phyloP scores from a whole-genome alignment of 345 rosid species.

The Heritiera littoralis region DNA sequence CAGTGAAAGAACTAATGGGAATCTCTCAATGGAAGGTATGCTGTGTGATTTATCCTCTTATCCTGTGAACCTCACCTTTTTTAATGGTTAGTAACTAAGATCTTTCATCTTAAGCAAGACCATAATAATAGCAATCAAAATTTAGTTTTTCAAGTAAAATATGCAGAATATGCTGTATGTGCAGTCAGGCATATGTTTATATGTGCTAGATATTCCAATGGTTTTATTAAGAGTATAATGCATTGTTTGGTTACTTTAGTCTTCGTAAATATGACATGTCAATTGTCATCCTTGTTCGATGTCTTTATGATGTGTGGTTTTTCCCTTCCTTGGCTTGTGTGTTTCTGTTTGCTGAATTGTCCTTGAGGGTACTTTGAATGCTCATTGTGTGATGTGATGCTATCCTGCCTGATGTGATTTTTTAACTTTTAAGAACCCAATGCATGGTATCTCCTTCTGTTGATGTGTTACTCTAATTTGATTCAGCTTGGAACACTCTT shows the following conservation, averaged over 20 bases:
- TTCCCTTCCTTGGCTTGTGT: not conserved
- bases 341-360: not conserved
- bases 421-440: not conserved
- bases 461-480: constrained; percentile 3
- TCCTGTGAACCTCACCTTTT: not conserved
- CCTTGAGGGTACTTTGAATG: not conserved
- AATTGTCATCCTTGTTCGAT: not conserved
- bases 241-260: not conserved
- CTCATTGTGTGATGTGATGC: not conserved
- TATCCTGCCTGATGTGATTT: not conserved
- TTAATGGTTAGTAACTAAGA: not conserved
- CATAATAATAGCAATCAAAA: not conserved
- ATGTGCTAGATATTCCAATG: not conserved
- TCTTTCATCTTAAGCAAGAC: not conserved
- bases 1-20: constrained; percentile 33
- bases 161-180: not conserved
- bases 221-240: not conserved
- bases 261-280: not conserved
- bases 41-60: not conserved
- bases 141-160: not conserved
- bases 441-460: constrained; percentile 1
- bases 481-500: constrained; percentile 87
- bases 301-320: not conserved
- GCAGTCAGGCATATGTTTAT: not conserved
- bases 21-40: constrained; percentile 85